phyloP scores from a whole-genome alignment of 768 basidiomycete species.

The Megacollybia marginata region DNA sequence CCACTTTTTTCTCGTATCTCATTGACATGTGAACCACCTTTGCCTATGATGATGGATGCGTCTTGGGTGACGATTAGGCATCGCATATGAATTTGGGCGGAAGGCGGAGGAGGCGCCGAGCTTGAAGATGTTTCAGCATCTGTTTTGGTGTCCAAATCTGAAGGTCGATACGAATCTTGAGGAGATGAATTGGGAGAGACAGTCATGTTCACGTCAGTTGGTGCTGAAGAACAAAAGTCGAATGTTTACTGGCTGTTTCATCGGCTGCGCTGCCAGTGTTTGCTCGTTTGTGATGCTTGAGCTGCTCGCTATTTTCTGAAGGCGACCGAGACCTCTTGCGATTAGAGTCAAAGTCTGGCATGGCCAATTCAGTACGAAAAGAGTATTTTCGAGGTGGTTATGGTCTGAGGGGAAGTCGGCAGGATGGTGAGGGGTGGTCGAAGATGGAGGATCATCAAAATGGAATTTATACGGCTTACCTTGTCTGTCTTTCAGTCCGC shows the following conservation, averaged over 20 bases:
- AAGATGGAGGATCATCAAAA: background rate
- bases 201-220: constrained; percentile 61
- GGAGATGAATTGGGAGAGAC: constrained; percentile 60
- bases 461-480: background rate
- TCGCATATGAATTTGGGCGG: constrained; percentile 92
- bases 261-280: constrained; percentile 72
- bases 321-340: constrained; percentile 86
- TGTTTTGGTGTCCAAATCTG: constrained; percentile 23
- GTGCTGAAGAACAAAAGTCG: constrained; percentile 32
- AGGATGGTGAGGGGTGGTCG: background rate
- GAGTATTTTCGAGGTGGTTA: background rate
- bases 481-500: background rate
- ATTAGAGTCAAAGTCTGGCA: constrained; percentile 81
- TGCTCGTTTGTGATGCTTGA: constrained; percentile 76
- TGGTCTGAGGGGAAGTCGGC: background rate
- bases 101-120: constrained; percentile 43
- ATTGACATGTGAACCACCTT: constrained; percentile 92
- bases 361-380: constrained; percentile 52
- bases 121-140: constrained; percentile 34
- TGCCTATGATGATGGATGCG: constrained; percentile 98
- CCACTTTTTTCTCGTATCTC: constrained; percentile 98
- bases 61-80: constrained; percentile 99
- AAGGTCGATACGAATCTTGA: constrained; percentile 33
- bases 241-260: constrained; percentile 48
- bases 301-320: constrained; percentile 64